These are phyloP conservation scores for Raffaelea ambrosiae DNA, from an alignment of 2,329 filamentous ascomycete species.

Conservation along the genomic window DNA sequence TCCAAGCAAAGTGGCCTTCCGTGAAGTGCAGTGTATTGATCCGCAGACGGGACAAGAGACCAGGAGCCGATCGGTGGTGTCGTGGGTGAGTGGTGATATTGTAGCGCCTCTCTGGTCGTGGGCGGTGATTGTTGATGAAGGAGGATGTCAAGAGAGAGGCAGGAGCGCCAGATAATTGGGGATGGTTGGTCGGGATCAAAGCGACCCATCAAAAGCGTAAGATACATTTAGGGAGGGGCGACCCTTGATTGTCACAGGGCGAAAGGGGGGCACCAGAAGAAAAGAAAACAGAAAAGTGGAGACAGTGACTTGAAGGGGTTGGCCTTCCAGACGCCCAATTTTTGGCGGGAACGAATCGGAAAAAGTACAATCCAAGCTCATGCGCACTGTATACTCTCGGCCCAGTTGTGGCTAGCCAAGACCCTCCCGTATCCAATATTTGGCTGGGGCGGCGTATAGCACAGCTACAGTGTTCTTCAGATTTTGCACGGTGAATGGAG, in stretches of 20 bases:
- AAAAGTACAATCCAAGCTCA: neutral
- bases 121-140: neutral
- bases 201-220: neutral
- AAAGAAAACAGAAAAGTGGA: neutral
- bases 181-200: neutral
- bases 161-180: neutral
- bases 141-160: neutral
- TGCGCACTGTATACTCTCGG: neutral
- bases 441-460: too few relatives aligned
- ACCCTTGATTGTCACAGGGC: neutral
- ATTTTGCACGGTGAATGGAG: too few relatives aligned
- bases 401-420: too few relatives aligned
- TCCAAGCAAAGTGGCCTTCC: neutral
- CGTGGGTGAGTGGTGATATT: too few relatives aligned
- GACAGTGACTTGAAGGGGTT: neutral
- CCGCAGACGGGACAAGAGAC: conserved; percentile 2
- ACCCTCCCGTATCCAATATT: too few relatives aligned
- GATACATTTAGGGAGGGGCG: neutral
- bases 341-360: neutral
- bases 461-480: too few relatives aligned
- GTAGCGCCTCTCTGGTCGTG: too few relatives aligned
- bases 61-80: conserved; percentile 7
- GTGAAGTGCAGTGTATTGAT: conserved; percentile 1
- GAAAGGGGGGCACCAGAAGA: neutral
- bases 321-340: neutral